Base-by-base conservation (phyloP, 2,329 filamentous ascomycete species). In the Dactylellina leptospora region DNA sequence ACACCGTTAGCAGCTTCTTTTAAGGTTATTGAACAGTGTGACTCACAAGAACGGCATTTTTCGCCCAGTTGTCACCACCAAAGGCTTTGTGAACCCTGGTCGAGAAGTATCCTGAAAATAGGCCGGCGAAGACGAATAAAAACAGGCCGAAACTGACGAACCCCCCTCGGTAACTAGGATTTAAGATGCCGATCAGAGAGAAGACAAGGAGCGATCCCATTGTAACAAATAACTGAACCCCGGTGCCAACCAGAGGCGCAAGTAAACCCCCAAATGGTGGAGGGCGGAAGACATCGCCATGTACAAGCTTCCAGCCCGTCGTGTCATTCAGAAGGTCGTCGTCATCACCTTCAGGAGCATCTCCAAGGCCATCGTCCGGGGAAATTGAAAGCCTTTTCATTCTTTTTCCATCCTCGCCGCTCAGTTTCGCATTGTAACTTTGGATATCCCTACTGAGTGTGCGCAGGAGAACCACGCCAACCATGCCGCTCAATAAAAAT, bases 21-120 rank as follows among this genome's bases (percentile, higher is more conserved):
- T n/a, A 42, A 13, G 16, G 38, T 22, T 8, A 22, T 59, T 36
- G 6, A 44, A 6, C 13, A 40, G n/a, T 8, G 38, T 36, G 28
- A 79, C 81, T 75, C 77, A 82, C 82, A 64, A 90, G 83, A 25
- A 93, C 77, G 1, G 89, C 89, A 77, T 96, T 96, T 78, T 88
- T 87, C 45, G 85, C 84, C 85, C 90, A 92, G 74, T 88, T 85
- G 51, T 85, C 82, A 18, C 91, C 91, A 28, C 90, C 89, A 77
- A 95, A 93, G 0, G 90, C 93, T 81, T 88, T 89, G 83, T 93
- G 96, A 1, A 96, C 84, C 28, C 91, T 85, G 0, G 88, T 89
- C 1, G 91, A 95, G 80, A 92, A 95, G 81, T 96, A 96, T 9
- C 92, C 92, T 0, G 91, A 95, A 79, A 95, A 92, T 4, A 91